Conservation (phyloP, 176 grass and related monocot species). For the Rhynchospora tenuis region DNA sequence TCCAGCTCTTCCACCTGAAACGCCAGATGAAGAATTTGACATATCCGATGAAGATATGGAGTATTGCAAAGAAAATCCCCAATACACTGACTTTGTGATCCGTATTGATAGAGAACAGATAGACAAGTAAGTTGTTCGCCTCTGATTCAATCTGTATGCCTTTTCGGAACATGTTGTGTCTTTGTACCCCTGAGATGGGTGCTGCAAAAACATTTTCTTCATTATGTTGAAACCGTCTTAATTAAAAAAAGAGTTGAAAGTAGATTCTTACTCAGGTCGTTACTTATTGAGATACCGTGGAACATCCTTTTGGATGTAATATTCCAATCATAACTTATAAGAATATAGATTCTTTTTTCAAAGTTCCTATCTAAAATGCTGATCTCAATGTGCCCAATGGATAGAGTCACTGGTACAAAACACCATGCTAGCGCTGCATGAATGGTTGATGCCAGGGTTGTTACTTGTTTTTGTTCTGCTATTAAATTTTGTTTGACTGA, state of each 20-base stretch:
- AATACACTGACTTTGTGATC: conserved; percentile 21
- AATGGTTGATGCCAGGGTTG: not conserved
- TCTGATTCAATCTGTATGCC: not conserved
- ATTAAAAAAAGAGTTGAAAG: too few relatives aligned
- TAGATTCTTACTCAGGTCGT: too few relatives aligned
- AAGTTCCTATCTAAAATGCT: not conserved
- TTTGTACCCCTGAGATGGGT: not conserved
- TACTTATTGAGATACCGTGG: too few relatives aligned
- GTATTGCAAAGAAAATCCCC: conserved; percentile 34
- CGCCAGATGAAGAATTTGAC: conserved; percentile 50
- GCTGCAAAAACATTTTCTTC: not conserved
- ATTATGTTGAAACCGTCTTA: too few relatives aligned
- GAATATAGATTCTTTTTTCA: too few relatives aligned
- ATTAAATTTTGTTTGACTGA: not conserved
- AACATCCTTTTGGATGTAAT: too few relatives aligned
- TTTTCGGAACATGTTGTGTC: not conserved
- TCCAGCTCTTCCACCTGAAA: conserved; percentile 59
- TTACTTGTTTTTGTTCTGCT: not conserved
- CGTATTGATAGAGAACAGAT: conserved; percentile 44
- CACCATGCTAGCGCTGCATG: not conserved
- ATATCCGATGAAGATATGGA: conserved; percentile 70
- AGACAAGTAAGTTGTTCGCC: conserved; percentile 29
- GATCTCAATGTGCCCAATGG: not conserved
- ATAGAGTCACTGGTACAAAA: not conserved
- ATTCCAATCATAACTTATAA: too few relatives aligned